A percentile compares a stretch with the other conserved stretches of the same genome.
Conservation (phyloP, 2,329 filamentous ascomycete species). For the Colletotrichum australisinense region DNA sequence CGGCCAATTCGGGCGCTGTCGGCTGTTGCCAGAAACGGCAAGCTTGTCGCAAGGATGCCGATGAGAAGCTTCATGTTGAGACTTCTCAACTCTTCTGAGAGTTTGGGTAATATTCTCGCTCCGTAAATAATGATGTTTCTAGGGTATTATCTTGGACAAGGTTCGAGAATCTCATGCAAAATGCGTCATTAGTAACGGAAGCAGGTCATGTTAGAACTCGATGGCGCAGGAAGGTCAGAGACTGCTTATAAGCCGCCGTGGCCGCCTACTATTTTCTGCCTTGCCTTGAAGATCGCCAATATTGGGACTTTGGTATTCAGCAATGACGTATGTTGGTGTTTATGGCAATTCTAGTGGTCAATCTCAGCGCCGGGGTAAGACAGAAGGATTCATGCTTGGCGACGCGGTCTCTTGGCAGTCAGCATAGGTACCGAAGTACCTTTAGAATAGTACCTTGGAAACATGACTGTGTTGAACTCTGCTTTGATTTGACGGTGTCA, state of each 20-base stretch:
- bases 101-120: background rate
- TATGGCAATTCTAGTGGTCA: background rate
- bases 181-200: too few species aligned
- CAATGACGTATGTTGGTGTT: background rate
- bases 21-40: background rate
- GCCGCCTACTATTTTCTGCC: background rate
- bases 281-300: background rate
- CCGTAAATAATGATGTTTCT: background rate
- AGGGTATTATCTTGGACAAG: too few species aligned
- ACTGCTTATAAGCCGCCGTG: background rate
- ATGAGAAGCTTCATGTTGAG: background rate
- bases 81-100: background rate
- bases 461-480: too few species aligned
- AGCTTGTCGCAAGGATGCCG: background rate
- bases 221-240: background rate
- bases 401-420: background rate
- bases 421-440: background rate
- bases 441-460: background rate
- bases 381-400: background rate
- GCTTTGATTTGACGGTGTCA: too few species aligned
- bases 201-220: background rate
- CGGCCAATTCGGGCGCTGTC: background rate
- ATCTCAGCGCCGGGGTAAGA: background rate
- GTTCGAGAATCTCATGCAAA: background rate
- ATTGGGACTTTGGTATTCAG: background rate